Evolutionary conservation across 768 basidiomycete genomes (phyloP), one percentile per base, ranked within the genome.

Genomic region (Phlebiopsis gigantea): DNA sequence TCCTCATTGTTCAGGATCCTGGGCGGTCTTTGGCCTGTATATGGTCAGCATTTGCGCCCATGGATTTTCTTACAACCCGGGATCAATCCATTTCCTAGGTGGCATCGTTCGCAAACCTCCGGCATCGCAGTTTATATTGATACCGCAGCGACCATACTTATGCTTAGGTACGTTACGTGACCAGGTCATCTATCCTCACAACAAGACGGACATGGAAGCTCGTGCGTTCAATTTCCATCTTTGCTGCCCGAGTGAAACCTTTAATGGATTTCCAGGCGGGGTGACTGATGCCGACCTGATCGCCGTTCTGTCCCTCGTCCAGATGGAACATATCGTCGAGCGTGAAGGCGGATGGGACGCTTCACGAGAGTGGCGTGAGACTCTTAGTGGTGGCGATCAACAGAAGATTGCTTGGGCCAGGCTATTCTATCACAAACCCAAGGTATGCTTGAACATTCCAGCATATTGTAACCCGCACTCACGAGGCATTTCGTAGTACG

Each of bases 371-470:
- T 98, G 96, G 96, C 81, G 92, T 60, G 94, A 97, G 68, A 82
- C 90, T 2, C 72, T 98, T 30, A 93, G 90, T 66, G 95, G 96
- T 1, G 95, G 95, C 19, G 96, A 97, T 70, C 93, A 98, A 70
- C 95, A 98, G 72, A 87, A 95, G 73, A 88, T 98, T 56, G 96
- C 96, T 0, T 98, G 96, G 93, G 96, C 93, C 12, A 76, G 96
- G 62, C 70, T 99, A 62, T 99, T 98, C 68, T 99, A 99, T 69
- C 96, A 98, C 67, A 76, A 80, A 56, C 96, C 96, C 9, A 95
- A 93, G 80, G 93, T 85, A 42, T 21, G 55, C 34, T 5, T 48
- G 14, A 5, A 15, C 24, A 24, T 14, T 17, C 4, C 26, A n/a
- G n/a, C n/a, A n/a, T n/a, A n/a, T n/a, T n/a, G n/a, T n/a, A n/a